Evolutionary conservation across 1,284 basidiomycete genomes (phyloP).

Genomic region (Amylostereum chailletii): DNA sequence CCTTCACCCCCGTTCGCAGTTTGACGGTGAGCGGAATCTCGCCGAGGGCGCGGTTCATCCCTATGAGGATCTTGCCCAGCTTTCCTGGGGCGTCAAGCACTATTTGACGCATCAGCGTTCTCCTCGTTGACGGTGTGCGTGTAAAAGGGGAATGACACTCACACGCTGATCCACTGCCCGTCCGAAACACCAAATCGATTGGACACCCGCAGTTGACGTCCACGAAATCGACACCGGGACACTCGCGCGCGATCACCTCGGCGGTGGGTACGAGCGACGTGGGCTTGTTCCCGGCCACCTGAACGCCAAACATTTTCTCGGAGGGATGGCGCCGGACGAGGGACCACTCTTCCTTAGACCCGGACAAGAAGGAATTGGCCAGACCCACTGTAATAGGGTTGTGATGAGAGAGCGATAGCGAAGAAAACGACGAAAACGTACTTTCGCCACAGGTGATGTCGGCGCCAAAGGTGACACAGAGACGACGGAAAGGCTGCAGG

Average conservation of each 20-base stretch:
- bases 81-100: slow-evolving; percentile 81
- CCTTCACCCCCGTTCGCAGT: slow-evolving; percentile 86
- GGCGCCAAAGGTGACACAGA: slow-evolving; percentile 82
- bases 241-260: slow-evolving; percentile 74
- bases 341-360: slow-evolving; percentile 88
- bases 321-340: slow-evolving; percentile 81
- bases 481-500: slow-evolving; percentile 79
- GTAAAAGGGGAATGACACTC: slow-evolving; percentile 16
- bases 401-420: not conserved
- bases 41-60: slow-evolving; percentile 89
- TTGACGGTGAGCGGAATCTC: slow-evolving; percentile 96
- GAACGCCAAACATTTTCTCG: slow-evolving; percentile 88
- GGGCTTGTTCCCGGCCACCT: slow-evolving; percentile 77
- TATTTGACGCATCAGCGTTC: slow-evolving; percentile 15
- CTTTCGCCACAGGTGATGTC: slow-evolving; percentile 97
- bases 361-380: slow-evolving; percentile 72
- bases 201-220: slow-evolving; percentile 97
- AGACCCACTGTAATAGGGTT: slow-evolving; percentile 56
- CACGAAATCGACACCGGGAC: slow-evolving; percentile 74
- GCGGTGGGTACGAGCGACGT: slow-evolving; percentile 73
- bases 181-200: slow-evolving; percentile 92
- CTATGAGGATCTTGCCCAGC: slow-evolving; percentile 80
- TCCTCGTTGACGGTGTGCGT: not conserved
- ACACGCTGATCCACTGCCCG: slow-evolving; percentile 86
- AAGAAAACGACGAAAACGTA: slow-evolving; percentile 21